Evolutionary conservation across 352 stramenopile genomes (phyloP), one percentile per base, ranked within the genome.

Genomic region (Phytophthora rubi): DNA sequence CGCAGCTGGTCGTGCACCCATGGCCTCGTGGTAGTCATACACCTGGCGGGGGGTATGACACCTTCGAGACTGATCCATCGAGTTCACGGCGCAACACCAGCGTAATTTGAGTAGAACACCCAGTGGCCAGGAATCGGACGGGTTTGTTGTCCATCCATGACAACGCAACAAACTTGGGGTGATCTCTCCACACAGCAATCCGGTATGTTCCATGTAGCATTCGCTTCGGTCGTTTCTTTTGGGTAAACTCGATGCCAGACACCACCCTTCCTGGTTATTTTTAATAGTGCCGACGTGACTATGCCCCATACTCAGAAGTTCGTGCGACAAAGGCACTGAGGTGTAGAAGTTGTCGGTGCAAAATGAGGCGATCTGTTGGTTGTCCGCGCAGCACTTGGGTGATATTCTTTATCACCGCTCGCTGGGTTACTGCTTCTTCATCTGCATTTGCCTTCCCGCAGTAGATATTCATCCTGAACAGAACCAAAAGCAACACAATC

Each of bases 261-360:
- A 26, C 23, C 23, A 26, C 23, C 23, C 23, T 26, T 26, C 23
- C 23, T 26, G 23, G 9, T 13, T 75, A 33, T 2, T 54, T 65
- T 58, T 56, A 0, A 58, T 45, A 0, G 65, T 70, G 4, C 65
- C 62, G 13, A 72, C 61, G n/a, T 71, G 62, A 52, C 51, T 64
- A 12, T 16, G 26, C 0, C 45, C 48, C 32, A 59, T 62, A 15
- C 45, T 23, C 6, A 70, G 23, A 4, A 73, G 39, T 15, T 65
- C 66, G 13, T 48, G 42, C 12, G 51, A 67, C 15, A 67, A 28
- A 10, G 47, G n/a, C 1, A 59, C 6, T 9, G 60, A 67, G 2
- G 60, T 60, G 60, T 67, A 67, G 26, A 60, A 67, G 33, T 67
- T 67, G 51, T 60, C 60, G 0, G 60, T 67, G 33, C 33, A 26